A percentile compares a stretch with the other conserved stretches of the same genome.
Conservation (phyloP, 768 basidiomycete genomes). For the Boletus subparvulus region DNA sequence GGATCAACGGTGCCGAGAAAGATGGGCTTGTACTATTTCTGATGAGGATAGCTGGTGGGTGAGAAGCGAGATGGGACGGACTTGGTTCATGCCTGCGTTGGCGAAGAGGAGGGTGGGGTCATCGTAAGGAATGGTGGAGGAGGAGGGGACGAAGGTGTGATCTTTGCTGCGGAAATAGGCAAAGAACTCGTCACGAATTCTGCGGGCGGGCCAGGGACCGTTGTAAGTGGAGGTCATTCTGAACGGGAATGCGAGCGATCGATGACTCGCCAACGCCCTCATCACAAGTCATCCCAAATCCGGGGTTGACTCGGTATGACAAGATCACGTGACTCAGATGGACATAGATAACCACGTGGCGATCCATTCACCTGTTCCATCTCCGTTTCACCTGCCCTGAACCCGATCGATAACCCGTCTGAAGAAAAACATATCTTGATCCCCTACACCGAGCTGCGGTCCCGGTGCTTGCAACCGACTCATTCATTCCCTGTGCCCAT, state of each 20-base stretch:
- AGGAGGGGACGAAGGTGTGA: slow-evolving; percentile 90
- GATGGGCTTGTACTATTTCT: slow-evolving; percentile 84
- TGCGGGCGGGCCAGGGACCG: slow-evolving; percentile 72
- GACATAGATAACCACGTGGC: slow-evolving; percentile 15
- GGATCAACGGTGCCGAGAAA: slow-evolving; percentile 99
- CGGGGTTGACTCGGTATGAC: slow-evolving; percentile 10
- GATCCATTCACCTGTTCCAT: slow-evolving; percentile 6
- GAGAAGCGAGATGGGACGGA: slow-evolving; percentile 25
- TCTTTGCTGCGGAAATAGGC: slow-evolving; percentile 76
- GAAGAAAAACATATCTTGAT: slow-evolving; percentile 16
- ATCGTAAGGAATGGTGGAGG: slow-evolving; percentile 93
- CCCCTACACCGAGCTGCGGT: slow-evolving; percentile 21
- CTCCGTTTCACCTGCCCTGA: slow-evolving; percentile 40
- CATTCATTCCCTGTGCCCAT: not conserved
- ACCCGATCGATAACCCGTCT: slow-evolving; percentile 43
- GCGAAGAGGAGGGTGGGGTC: slow-evolving; percentile 97
- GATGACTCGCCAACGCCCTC: slow-evolving; percentile 17
- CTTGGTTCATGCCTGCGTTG: slow-evolving; percentile 98
- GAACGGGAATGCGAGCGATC: slow-evolving; percentile 16
- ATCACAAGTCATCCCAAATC: not conserved
- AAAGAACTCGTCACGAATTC: slow-evolving; percentile 88
- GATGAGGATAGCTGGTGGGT: slow-evolving; percentile 3
- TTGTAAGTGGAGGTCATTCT: slow-evolving; percentile 33
- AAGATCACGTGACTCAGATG: slow-evolving; percentile 10
- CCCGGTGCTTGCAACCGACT: slow-evolving; percentile 28